phyloP scores from a whole-genome alignment of 164 flowering plant genomes.

The Dillenia turbinata region DNA sequence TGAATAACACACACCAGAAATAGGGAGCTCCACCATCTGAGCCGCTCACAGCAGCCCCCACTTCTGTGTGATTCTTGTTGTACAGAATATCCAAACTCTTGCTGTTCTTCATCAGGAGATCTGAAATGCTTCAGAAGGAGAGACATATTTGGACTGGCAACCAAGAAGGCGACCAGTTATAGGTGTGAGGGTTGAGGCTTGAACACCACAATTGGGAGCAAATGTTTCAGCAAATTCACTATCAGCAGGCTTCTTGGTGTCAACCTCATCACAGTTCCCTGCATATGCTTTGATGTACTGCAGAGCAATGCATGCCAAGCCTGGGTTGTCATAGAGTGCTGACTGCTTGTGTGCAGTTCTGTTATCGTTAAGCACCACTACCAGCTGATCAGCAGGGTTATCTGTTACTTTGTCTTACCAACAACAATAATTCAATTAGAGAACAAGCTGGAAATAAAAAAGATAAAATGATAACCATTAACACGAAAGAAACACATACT shows the following conservation, averaged over 20 bases:
- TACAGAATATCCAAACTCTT: slow-evolving; percentile 62
- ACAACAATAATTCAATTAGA: background rate
- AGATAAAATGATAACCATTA: no score
- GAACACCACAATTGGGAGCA: slow-evolving; percentile 83
- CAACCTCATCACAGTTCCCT: slow-evolving; percentile 63
- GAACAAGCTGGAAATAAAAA: no score
- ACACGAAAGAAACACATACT: no score
- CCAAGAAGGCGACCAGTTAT: slow-evolving; percentile 83
- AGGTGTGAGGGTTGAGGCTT: slow-evolving; percentile 43
- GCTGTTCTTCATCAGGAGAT: slow-evolving; percentile 41
- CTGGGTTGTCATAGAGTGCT: slow-evolving; percentile 59
- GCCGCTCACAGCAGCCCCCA: slow-evolving; percentile 87
- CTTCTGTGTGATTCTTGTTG: slow-evolving; percentile 74
- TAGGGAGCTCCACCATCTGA: slow-evolving; percentile 79
- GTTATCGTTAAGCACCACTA: slow-evolving; percentile 52
- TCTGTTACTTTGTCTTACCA: slow-evolving; percentile 40
- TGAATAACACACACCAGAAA: slow-evolving; percentile 92
- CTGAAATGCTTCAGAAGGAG: slow-evolving; percentile 63
- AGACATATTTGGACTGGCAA: slow-evolving; percentile 63
- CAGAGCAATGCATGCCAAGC: slow-evolving; percentile 85
- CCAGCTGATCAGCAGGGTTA: slow-evolving; percentile 86
- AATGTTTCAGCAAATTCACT: slow-evolving; percentile 64
- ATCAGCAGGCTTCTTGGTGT: slow-evolving; percentile 71
- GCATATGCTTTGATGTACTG: slow-evolving; percentile 90
- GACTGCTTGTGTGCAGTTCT: slow-evolving; percentile 63